A percentile compares a stretch with the other conserved stretches of the same genome.
These are phyloP conservation scores for Zygoascus biomembranicola DNA, from an alignment of 805 yeast species.

Conservation along the genomic window DNA sequence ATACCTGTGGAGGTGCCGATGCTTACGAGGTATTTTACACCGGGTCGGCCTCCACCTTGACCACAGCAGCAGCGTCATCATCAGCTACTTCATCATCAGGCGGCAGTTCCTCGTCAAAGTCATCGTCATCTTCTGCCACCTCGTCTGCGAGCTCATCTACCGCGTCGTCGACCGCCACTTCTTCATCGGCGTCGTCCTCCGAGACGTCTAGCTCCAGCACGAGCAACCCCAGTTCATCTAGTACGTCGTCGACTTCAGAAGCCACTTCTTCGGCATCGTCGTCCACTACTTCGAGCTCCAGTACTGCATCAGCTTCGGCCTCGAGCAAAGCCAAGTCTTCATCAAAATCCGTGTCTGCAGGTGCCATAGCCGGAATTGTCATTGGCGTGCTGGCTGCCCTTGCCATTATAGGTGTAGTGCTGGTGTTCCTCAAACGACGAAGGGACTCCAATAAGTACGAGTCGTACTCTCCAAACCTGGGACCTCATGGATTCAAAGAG, in stretches of 20 bases:
- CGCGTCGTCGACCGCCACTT: conserved; percentile 18
- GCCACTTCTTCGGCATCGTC: conserved; percentile 19
- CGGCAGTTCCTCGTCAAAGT: conserved; percentile 11
- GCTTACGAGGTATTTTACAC: conserved; percentile 24
- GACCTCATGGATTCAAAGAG: conserved; percentile 21
- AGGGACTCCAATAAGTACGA: conserved; percentile 31
- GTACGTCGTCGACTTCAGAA: conserved; percentile 14
- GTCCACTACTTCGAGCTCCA: conserved; percentile 24
- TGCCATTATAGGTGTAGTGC: conserved; percentile 32
- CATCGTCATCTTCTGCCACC: conserved; percentile 19
- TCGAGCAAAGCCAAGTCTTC: conserved; percentile 21
- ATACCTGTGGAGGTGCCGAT: conserved; percentile 55
- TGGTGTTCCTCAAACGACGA: conserved; percentile 37
- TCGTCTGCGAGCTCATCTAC: conserved; percentile 18
- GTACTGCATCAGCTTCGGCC: conserved; percentile 22
- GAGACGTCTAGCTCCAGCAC: conserved; percentile 16
- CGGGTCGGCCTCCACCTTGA: conserved; percentile 16
- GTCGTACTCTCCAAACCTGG: conserved; percentile 13
- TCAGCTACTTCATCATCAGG: conserved; percentile 15
- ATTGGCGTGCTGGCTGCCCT: conserved; percentile 44
- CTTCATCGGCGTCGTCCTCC: conserved; percentile 13
- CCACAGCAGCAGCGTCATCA: conserved; percentile 6
- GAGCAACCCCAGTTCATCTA: conserved; percentile 9
- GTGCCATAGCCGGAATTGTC: conserved; percentile 58
- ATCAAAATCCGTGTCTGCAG: conserved; percentile 27